phyloP scores from a whole-genome alignment of 805 yeast genomes.

The Phaffomyces opuntiae region DNA sequence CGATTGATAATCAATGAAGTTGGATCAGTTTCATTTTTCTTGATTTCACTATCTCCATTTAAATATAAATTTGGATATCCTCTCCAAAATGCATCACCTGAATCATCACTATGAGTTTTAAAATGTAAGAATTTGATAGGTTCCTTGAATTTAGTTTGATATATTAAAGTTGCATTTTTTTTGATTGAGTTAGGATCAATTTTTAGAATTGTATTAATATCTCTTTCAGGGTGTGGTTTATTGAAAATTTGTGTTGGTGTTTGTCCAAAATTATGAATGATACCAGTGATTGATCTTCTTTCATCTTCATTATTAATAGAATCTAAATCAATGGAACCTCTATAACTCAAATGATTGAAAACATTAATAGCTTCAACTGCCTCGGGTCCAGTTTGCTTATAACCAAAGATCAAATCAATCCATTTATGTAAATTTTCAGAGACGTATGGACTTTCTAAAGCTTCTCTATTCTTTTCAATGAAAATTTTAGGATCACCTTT shows the following conservation, averaged over 20 bases:
- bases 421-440: constrained; percentile 70
- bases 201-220: constrained; percentile 30
- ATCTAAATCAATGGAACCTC: constrained; percentile 77
- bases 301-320: constrained; percentile 67
- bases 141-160: constrained; percentile 34
- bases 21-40: constrained; percentile 12
- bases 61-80: constrained; percentile 34
- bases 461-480: constrained; percentile 70
- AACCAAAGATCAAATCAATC: constrained; percentile 84
- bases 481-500: constrained; percentile 68
- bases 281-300: constrained; percentile 69
- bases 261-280: constrained; percentile 88
- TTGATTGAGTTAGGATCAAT: constrained; percentile 27
- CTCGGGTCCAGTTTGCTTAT: constrained; percentile 63
- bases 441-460: constrained; percentile 77
- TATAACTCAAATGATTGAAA: constrained; percentile 77
- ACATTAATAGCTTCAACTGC: constrained; percentile 68
- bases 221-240: constrained; percentile 56
- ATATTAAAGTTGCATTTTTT: constrained; percentile 31
- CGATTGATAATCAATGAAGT: constrained; percentile 22
- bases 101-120: constrained; percentile 30
- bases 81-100: constrained; percentile 37
- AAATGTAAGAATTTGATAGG: constrained; percentile 41
- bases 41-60: constrained; percentile 21
- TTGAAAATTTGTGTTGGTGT: constrained; percentile 72